Evolutionary conservation across 441 rosid species (phyloP).

Genomic region (Adansonia gregorii): DNA sequence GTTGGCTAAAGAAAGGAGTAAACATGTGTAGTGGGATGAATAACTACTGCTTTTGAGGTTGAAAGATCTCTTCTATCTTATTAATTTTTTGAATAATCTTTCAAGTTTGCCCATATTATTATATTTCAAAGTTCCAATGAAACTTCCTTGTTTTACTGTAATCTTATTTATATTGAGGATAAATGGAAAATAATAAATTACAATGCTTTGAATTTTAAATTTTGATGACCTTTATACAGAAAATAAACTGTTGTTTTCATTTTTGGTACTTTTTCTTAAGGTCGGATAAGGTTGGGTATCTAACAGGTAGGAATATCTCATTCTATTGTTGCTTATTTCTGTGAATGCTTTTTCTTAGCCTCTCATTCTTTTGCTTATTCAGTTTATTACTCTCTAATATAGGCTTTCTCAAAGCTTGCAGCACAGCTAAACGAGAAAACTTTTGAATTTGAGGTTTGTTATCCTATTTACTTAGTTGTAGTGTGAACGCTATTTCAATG

Average conservation of each 20-base stretch:
- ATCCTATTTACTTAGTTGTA: slow-evolving; percentile 24
- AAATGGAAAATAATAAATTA: slow-evolving; percentile 5
- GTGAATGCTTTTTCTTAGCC: not conserved
- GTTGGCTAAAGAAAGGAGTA: not conserved
- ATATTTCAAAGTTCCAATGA: slow-evolving; percentile 19
- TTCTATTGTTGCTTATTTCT: slow-evolving; percentile 12
- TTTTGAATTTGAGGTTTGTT: slow-evolving; percentile 88
- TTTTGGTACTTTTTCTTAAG: not conserved
- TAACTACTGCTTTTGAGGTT: slow-evolving; percentile 5
- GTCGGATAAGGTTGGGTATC: not conserved
- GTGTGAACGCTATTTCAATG: slow-evolving; percentile 13
- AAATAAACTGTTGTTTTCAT: not conserved
- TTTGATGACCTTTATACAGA: no score
- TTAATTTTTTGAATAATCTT: not conserved
- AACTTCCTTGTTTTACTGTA: not conserved
- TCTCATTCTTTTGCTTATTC: slow-evolving; percentile 29
- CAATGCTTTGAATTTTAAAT: not conserved
- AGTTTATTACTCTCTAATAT: slow-evolving; percentile 31
- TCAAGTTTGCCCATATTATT: not conserved
- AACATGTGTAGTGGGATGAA: not conserved
- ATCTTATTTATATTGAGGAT: not conserved
- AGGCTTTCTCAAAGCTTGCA: slow-evolving; percentile 82
- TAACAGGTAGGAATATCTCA: slow-evolving; percentile 11
- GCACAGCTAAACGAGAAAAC: slow-evolving; percentile 77
- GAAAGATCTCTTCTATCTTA: slow-evolving; percentile 1